phyloP scores from a whole-genome alignment of 75 land plant genomes.

The Selaginella moellendorffii region DNA sequence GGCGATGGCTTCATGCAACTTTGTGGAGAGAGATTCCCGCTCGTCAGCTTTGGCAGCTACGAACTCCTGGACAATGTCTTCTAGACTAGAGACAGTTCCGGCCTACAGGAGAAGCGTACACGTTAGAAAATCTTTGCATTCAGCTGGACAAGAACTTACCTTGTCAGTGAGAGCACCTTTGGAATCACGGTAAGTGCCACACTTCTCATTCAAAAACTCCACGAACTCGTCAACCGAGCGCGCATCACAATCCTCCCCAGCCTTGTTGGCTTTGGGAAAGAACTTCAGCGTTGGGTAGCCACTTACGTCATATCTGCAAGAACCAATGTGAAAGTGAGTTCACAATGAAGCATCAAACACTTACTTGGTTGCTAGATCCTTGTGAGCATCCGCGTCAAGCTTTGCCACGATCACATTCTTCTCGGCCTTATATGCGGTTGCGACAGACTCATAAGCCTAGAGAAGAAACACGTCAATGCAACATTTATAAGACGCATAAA shows the following conservation, averaged over 20 bases:
- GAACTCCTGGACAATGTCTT: constrained; percentile 54
- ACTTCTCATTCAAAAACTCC: constrained; percentile 60
- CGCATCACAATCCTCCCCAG: constrained; percentile 87
- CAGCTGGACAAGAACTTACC: constrained; percentile 19
- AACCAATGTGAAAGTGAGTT: background rate
- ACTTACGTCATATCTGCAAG: constrained; percentile 68
- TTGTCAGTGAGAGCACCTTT: constrained; percentile 63
- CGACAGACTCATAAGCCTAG: constrained; percentile 76
- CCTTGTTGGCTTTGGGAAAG: constrained; percentile 85
- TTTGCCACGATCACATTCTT: constrained; percentile 90
- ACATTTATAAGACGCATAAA: constrained; percentile 94
- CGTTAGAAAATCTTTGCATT: background rate
- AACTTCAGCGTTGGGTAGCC: constrained; percentile 94
- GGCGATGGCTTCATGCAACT: constrained; percentile 51
- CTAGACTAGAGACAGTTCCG: constrained; percentile 44
- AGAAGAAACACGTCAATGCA: constrained; percentile 70
- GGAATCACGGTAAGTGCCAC: constrained; percentile 63
- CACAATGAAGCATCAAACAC: constrained; percentile 10
- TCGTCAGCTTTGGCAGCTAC: constrained; percentile 43
- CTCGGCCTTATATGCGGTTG: constrained; percentile 61
- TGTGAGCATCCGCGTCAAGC: constrained; percentile 87
- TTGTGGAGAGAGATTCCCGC: constrained; percentile 32
- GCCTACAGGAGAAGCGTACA: constrained; percentile 36
- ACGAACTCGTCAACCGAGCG: constrained; percentile 69
- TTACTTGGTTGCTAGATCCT: constrained; percentile 70